Evolutionary conservation across 805 yeast species (phyloP).

Genomic region (Yamadazyma kitorensis): DNA sequence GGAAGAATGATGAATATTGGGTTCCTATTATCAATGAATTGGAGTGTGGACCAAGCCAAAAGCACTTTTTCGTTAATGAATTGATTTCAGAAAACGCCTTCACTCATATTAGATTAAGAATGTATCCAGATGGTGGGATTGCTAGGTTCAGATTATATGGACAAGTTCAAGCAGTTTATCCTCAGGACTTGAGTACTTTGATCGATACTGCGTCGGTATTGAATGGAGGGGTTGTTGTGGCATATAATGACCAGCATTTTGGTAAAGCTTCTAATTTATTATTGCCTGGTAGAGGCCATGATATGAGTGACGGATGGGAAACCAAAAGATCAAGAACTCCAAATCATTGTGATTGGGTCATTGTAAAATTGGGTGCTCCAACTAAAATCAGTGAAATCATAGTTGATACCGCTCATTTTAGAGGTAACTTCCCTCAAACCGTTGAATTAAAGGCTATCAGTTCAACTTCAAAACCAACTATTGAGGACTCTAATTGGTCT

Average conservation of each 20-base stretch:
- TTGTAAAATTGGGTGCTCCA: slow-evolving; percentile 70
- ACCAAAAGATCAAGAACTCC: slow-evolving; percentile 81
- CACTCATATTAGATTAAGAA: slow-evolving; percentile 79
- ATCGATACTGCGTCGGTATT: slow-evolving; percentile 75
- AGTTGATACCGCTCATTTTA: slow-evolving; percentile 89
- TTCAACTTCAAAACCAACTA: slow-evolving; percentile 33
- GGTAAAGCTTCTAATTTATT: slow-evolving; percentile 87
- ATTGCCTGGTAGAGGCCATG: slow-evolving; percentile 91
- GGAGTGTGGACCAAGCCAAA: slow-evolving; percentile 88
- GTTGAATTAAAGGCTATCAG: slow-evolving; percentile 64
- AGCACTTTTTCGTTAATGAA: slow-evolving; percentile 73
- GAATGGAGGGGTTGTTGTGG: slow-evolving; percentile 86
- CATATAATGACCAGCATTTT: slow-evolving; percentile 88
- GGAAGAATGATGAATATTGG: slow-evolving; percentile 54
- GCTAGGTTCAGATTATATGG: slow-evolving; percentile 93
- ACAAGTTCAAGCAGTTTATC: slow-evolving; percentile 67
- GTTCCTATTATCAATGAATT: slow-evolving; percentile 60
- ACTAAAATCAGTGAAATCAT: slow-evolving; percentile 58
- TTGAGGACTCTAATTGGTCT: slow-evolving; percentile 56
- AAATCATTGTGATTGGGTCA: slow-evolving; percentile 91
- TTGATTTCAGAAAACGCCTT: slow-evolving; percentile 57
- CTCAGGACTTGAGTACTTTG: slow-evolving; percentile 44
- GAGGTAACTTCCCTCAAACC: slow-evolving; percentile 92
- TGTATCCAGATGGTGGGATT: slow-evolving; percentile 98
- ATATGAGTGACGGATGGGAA: slow-evolving; percentile 99